Percentiles rank a stretch among this genome's conserved stretches.
Conservation (phyloP, 164 flowering plant genomes). For the Stephania cephalantha region DNA sequence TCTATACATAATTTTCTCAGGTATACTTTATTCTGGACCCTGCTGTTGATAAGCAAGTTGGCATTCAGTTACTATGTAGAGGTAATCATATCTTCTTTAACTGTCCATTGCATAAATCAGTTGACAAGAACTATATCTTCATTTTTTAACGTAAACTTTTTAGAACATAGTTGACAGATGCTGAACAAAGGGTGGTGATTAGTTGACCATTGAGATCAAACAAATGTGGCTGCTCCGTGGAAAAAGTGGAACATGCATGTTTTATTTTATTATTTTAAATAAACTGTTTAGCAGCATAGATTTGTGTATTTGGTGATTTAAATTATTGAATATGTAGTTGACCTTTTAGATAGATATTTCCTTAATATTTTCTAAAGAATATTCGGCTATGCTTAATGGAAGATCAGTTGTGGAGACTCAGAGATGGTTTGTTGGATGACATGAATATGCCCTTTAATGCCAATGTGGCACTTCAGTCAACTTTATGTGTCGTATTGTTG, state of each 20-base stretch:
- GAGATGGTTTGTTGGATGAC: neutral
- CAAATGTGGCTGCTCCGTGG: neutral
- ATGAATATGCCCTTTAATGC: neutral
- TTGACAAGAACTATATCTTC: neutral
- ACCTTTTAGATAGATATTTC: neutral
- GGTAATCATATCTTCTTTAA: constrained; percentile 35
- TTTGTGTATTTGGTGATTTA: neutral
- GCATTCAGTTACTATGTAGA: constrained; percentile 97
- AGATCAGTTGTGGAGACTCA: neutral
- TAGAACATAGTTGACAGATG: neutral
- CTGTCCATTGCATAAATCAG: neutral
- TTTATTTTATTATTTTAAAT: neutral
- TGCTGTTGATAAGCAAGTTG: constrained; percentile 82
- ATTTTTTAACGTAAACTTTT: neutral
- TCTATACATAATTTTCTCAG: constrained; percentile 28
- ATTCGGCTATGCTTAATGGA: neutral
- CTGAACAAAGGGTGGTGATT: neutral
- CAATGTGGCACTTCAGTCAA: neutral
- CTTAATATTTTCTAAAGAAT: neutral
- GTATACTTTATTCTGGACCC: constrained; percentile 86
- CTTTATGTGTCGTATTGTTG: neutral
- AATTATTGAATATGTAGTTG: neutral
- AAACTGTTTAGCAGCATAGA: neutral
- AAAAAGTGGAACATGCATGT: neutral
- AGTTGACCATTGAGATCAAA: neutral